Evolutionary conservation across 2,329 filamentous ascomycete genomes (phyloP).

Genomic region (Allantophomopsis cytisporea): DNA sequence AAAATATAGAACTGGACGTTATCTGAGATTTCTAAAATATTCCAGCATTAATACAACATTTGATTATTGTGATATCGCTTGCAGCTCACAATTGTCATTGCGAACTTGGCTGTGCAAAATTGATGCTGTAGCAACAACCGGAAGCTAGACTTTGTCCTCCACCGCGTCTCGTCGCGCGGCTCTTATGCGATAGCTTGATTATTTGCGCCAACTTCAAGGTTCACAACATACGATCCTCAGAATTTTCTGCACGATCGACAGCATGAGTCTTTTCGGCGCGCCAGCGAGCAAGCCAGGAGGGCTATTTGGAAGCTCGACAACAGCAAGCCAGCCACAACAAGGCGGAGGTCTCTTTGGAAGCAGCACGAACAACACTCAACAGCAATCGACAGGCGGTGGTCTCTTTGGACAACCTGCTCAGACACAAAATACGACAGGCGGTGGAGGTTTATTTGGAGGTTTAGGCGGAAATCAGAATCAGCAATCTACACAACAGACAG

Average conservation of each 20-base stretch:
- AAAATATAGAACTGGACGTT: too few relatives aligned
- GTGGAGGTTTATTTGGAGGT: conserved; percentile 8
- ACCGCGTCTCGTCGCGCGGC: too few relatives aligned
- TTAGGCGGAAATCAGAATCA: conserved; percentile 12
- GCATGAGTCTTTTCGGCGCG: conserved; percentile 10
- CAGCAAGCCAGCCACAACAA: conserved; percentile 8
- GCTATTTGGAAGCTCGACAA: conserved; percentile 3
- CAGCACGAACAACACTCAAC: conserved; percentile 2
- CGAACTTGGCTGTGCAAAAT: too few relatives aligned
- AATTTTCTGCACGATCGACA: not conserved
- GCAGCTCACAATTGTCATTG: too few relatives aligned
- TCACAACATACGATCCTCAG: too few relatives aligned
- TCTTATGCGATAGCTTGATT: too few relatives aligned
- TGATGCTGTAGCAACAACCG: too few relatives aligned
- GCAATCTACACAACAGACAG: conserved; percentile 11
- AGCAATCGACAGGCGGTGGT: conserved; percentile 1
- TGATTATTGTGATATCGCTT: too few relatives aligned
- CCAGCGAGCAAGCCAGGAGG: conserved; percentile 1
- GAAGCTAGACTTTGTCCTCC: too few relatives aligned
- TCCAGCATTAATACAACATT: too few relatives aligned
- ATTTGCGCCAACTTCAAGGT: too few relatives aligned
- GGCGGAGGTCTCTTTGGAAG: conserved; percentile 11
- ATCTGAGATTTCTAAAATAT: too few relatives aligned
- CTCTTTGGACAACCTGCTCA: conserved; percentile 9
- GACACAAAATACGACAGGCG: conserved; percentile 1